Base-by-base conservation (phyloP, 2,329 filamentous ascomycete genomes). In the Colletotrichum kahawae region DNA sequence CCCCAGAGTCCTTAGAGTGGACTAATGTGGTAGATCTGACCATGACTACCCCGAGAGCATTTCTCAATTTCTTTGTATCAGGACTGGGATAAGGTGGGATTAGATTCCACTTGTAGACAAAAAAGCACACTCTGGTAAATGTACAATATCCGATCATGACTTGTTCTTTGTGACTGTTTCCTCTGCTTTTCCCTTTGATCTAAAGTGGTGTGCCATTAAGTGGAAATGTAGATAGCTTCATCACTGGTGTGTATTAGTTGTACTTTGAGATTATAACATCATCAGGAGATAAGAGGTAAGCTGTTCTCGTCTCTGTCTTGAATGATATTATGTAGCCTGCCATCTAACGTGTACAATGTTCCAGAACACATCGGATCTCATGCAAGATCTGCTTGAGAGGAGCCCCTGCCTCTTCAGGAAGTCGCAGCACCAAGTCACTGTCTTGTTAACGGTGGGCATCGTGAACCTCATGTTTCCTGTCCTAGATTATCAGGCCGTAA, bases 1-100 rank as follows among this genome's bases (percentile, higher is more conserved):
- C n/a, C 88, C 93, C 56, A 90, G 93, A 78, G 89, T 92, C 66
- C 88, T 96, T 77, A 90, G 94, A 76, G 90, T 95, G 75, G 94
- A 96, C 80, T 96, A 92, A 68, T n/a, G 21, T 16, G 24, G 57
- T 21, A 56, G n/a, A 16, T 70, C 7, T 29, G 9, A 38, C 33
- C 31, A 59, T 36, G 18, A 62, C 76, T 76, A 62, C 76, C 70
- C 70, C 36, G 43, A 63, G 56, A 62, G 14, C 4, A 34, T 54
- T 51, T 67, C 54, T 67, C 56, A 59, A 62, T 73, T 75, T 73
- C 69, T 73, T 75, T 75, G 64, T 73, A 68, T 75, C n/a, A 70
- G 73, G 73, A 63, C 57, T 36, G 57, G 73, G 57, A 73, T 31
- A 56, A 73, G 73, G 73, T 68, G 70, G 73, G n/a, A 34, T 27